A percentile compares a stretch with the other conserved stretches of the same genome.
These are phyloP conservation scores for Geotrichum aggregatum DNA, from an alignment of 1,139 yeast species.

Conservation along the genomic window DNA sequence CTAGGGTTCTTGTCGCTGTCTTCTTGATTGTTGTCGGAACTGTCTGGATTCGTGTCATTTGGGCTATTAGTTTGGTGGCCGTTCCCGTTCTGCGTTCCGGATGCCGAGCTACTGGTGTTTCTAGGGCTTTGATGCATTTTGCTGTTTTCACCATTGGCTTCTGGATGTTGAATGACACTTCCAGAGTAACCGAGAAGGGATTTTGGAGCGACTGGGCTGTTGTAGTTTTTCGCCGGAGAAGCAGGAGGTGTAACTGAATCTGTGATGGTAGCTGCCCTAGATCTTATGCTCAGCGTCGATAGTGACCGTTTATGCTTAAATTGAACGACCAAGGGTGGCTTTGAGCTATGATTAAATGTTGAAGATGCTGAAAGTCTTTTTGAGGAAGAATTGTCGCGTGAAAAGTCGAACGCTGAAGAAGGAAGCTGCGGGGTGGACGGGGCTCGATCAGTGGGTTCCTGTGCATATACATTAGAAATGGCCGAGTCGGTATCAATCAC, in stretches of 20 bases:
- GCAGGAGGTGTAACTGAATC: background rate
- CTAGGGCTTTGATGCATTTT: too few species aligned
- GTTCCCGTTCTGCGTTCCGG: background rate
- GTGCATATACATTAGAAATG: constrained; percentile 1
- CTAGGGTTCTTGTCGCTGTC: constrained; percentile 4
- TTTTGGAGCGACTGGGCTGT: background rate
- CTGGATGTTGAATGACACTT: background rate
- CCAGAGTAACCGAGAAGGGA: background rate
- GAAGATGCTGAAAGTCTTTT: background rate
- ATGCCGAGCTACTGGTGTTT: too few species aligned
- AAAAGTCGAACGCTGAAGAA: background rate
- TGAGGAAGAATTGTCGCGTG: background rate
- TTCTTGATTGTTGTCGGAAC: background rate
- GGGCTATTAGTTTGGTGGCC: background rate
- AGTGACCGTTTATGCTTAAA: background rate
- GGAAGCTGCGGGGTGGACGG: background rate
- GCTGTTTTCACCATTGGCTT: background rate
- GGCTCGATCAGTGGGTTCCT: constrained; percentile 4
- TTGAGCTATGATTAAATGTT: constrained; percentile 1
- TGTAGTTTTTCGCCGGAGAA: background rate
- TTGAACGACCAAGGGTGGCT: background rate
- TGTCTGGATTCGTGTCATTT: background rate
- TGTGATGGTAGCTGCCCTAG: background rate
- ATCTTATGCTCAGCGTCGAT: background rate
- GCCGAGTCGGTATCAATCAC: too few species aligned